Base-by-base conservation (phyloP, 148 eudicot species). In the Selenicereus undatus region DNA sequence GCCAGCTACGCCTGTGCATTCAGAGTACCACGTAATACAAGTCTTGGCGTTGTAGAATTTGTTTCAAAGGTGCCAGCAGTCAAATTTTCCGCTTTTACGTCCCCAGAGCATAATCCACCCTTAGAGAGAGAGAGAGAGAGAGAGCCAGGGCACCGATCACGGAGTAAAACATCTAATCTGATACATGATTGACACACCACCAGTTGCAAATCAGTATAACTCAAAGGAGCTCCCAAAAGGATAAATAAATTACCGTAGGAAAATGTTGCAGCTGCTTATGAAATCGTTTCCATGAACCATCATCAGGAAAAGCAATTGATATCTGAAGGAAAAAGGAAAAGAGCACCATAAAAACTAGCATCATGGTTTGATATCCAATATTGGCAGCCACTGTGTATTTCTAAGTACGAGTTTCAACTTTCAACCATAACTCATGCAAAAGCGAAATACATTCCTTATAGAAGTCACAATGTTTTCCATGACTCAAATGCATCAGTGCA, bases 261-360 rank as follows among this genome's bases (percentile, higher is more conserved):
- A 92, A 96, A 85, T 96, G 99, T 81, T 96, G 99, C 78, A 96
- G 94, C 91, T 92, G 97, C 88, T 96, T 96, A 86, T 92, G 94
- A 84, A 96, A 96, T 78, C 98, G 88, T 89, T 96, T 96, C 99
- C 99, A 96, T 45, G 99, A 91, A 86, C 99, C 99, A 86, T 96
- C 99, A 87, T 96, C 98, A 24, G 99, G 99, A 86, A 96, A 96
- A 78, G 99, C 99, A 75, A 96, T 86, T 45, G 98, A 85, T 85
- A 96, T 96, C 99, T 96, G 88, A 66, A 48, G 71, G 27, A 42
- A 77, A 58, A 3, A 73, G 26, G 68, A 39, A 82, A 60, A 74
- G 62, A 66, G 22, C 65, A 80, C 29, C 77, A 72, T 76, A 62
- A 76, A 24, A 45, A 76, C 26, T 29, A 58, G 58, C 2, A 77